Evolutionary conservation across 768 basidiomycete species (phyloP), one percentile per base, ranked within the genome.

Genomic region (Porpolomopsis calyptriformis): DNA sequence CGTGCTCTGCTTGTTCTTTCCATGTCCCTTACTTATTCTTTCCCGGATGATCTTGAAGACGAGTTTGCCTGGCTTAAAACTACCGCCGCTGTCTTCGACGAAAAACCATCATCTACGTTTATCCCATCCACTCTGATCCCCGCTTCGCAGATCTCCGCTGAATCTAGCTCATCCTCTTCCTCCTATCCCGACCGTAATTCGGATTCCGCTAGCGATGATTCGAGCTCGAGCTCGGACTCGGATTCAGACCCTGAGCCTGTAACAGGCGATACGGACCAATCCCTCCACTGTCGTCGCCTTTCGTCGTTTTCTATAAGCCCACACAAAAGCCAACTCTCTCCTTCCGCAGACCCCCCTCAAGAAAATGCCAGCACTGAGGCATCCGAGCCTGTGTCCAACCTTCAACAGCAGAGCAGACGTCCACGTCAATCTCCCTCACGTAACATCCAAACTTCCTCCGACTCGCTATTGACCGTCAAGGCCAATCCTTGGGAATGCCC

Each of bases 361-460:
- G n/a, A n/a, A n/a, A n/a, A n/a, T n/a, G n/a, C n/a, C n/a, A n/a
- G n/a, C n/a, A n/a, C n/a, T n/a, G n/a, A n/a, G n/a, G n/a, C n/a
- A n/a, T n/a, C n/a, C n/a, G n/a, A n/a, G n/a, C n/a, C n/a, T n/a
- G n/a, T n/a, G n/a, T n/a, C n/a, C n/a, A n/a, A n/a, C n/a, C n/a
- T n/a, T n/a, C n/a, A n/a, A n/a, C n/a, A n/a, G n/a, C n/a, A n/a
- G n/a, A n/a, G 29, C 27, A 65, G 61, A 45, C 57, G 58, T n/a
- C 42, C 48, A 18, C 70, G 67, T 36, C 37, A 56, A 37, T 52
- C 65, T 6, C 66, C 56, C 8, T 63, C 73, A 3, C 76, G 77
- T 16, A 77, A 78, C 53, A 49, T 52, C 8, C 76, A 77, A 55
- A 64, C 68, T 0, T 12, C 53, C 11, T 27, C 25, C 11, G 18